Conservation (phyloP, 352 stramenopile species). For the Pythium rishiriense region DNA sequence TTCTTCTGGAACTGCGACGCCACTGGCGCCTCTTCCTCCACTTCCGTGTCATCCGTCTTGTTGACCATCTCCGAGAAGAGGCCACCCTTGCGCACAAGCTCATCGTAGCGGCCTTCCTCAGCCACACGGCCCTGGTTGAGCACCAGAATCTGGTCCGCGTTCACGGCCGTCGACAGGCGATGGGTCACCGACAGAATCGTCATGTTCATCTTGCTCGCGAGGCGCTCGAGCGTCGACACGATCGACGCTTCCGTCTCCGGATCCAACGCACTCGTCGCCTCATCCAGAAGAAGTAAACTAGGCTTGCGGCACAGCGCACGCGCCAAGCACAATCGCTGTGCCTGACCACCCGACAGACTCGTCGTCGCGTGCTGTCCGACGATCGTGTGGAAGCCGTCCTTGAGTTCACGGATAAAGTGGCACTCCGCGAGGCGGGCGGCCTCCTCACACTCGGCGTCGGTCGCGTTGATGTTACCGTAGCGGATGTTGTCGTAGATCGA, state of each 20-base stretch:
- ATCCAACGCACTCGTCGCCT: conserved; percentile 86
- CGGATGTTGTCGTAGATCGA: conserved; percentile 89
- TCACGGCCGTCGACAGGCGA: conserved; percentile 78
- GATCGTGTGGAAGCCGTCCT: conserved; percentile 81
- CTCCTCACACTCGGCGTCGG: conserved; percentile 80
- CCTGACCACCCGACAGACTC: conserved; percentile 84
- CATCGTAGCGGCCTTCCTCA: conserved; percentile 77
- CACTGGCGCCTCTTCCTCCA: conserved; percentile 34
- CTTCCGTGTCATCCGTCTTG: conserved; percentile 63
- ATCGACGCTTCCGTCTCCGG: conserved; percentile 87
- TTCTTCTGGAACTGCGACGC: conserved; percentile 24
- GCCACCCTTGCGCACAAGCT: conserved; percentile 61
- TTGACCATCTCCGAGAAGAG: conserved; percentile 88
- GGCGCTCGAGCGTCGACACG: conserved; percentile 74
- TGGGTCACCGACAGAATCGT: conserved; percentile 90
- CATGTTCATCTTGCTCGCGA: conserved; percentile 86
- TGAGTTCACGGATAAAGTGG: conserved; percentile 80
- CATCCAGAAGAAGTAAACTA: conserved; percentile 79
- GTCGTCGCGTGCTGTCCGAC: conserved; percentile 87
- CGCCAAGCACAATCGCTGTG: conserved; percentile 84
- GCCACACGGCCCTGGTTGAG: conserved; percentile 75
- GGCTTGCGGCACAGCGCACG: conserved; percentile 79
- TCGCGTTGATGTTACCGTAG: conserved; percentile 73
- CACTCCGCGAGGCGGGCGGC: conserved; percentile 79
- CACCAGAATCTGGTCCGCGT: conserved; percentile 83